These are phyloP conservation scores for Suillus bovinus DNA, from an alignment of 768 basidiomycete genomes.

Conservation along the genomic window DNA sequence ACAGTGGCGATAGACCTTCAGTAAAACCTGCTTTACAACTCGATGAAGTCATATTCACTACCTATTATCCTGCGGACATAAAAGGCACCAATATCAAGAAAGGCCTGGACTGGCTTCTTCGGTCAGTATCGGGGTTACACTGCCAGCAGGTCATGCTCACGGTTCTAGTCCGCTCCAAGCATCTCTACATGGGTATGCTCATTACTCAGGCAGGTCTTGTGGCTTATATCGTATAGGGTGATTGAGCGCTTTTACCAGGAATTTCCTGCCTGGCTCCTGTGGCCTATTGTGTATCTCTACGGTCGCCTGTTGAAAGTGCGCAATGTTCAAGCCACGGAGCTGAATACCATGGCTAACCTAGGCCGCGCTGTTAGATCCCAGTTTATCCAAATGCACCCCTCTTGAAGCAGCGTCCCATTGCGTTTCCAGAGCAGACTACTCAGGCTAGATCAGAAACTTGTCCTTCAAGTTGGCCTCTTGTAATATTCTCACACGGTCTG, in stretches of 20 bases:
- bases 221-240: background rate
- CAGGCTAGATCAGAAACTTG: conserved; percentile 11
- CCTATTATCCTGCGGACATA: conserved; percentile 61
- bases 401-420: conserved; percentile 35
- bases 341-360: background rate
- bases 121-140: conserved; percentile 37
- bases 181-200: conserved; percentile 48
- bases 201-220: conserved; percentile 45
- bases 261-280: conserved; percentile 31
- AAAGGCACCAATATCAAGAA: conserved; percentile 27
- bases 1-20: conserved; percentile 8
- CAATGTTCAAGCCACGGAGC: background rate
- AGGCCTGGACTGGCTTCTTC: conserved; percentile 57
- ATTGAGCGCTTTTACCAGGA: conserved; percentile 15
- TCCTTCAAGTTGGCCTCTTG: conserved; percentile 61
- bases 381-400: conserved; percentile 57
- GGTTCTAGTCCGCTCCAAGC: conserved; percentile 39
- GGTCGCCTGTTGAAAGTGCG: conserved; percentile 48
- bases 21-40: conserved; percentile 48
- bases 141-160: background rate
- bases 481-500: conserved; percentile 86
- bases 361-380: conserved; percentile 45
- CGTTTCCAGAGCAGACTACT: background rate
- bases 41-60: conserved; percentile 64
- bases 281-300: conserved; percentile 53